A percentile compares a stretch with the other conserved stretches of the same genome.
These are phyloP conservation scores for Fusarium goolgardi DNA, from an alignment of 2,329 filamentous ascomycete genomes.

Conservation along the genomic window DNA sequence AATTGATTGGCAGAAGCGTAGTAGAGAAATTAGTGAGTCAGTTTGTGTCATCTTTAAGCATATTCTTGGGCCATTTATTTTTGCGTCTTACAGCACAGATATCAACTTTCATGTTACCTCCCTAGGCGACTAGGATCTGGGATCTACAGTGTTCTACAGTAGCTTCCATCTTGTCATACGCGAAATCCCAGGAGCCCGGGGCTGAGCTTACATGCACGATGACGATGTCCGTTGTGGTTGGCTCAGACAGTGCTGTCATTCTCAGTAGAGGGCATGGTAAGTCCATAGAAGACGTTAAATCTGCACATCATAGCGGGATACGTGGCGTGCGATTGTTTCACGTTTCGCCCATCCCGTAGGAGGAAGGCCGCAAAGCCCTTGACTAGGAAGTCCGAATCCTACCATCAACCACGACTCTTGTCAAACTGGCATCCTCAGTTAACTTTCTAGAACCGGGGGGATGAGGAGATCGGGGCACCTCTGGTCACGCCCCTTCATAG, in stretches of 20 bases:
- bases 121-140: constrained; percentile 1
- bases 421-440: constrained; percentile 37
- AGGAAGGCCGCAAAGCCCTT: constrained; percentile 35
- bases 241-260: constrained; percentile 1
- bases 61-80: background rate
- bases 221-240: constrained; percentile 25
- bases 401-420: constrained; percentile 16
- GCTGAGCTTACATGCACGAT: constrained; percentile 34
- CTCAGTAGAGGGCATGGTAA: constrained; percentile 8
- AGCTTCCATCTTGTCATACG: constrained; percentile 18
- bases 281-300: constrained; percentile 15
- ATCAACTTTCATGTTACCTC: background rate
- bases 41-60: background rate
- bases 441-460: constrained; percentile 38
- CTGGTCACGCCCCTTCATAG: constrained; percentile 25
- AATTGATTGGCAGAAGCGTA: background rate
- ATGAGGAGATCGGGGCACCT: constrained; percentile 36
- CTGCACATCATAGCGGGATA: constrained; percentile 32
- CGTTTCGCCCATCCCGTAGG: constrained; percentile 40
- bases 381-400: constrained; percentile 24
- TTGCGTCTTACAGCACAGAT: background rate
- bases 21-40: background rate
- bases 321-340: constrained; percentile 44
- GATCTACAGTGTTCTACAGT: constrained; percentile 2
- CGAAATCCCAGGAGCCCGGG: constrained; percentile 27